Base-by-base conservation (phyloP, 345 rosid genomes). In the Hypericum perforatum region DNA sequence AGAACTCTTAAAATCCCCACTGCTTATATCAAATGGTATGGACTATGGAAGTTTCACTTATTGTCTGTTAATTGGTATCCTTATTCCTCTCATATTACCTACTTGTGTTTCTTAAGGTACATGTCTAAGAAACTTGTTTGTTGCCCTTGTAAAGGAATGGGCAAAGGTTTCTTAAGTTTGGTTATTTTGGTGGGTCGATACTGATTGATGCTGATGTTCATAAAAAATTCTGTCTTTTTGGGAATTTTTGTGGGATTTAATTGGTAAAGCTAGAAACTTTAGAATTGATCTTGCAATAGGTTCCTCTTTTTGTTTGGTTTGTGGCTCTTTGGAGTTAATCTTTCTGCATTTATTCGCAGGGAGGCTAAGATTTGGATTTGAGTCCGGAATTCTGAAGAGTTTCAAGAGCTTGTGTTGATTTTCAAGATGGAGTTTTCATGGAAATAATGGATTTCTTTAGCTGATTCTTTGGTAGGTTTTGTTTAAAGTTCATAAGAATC, bases 211-310 rank as follows among this genome's bases (percentile, higher is more conserved):
- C 45, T 8, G 54, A 51, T 16, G 14, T 43, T 39, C 41, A 22
- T 3, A 43, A 52, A 41, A 11, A 6, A n/a, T 49, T 5, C 40
- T 7, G 9, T 42, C 29, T 62, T 69, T 64, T 64, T 41, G 59
- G 51, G 46, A 36, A 14, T 51, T 54, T 55, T 62, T 49, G 38
- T 47, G 16, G 12, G 47, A 9, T 16, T 15, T 41, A 6, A 36
- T 48, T 7, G 43, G 42, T 61, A 42, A 40, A 62, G 45, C 58
- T 40, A 9, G 16, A 15, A 60, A 56, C 43, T 78, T 74, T 74
- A 9, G 9, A 45, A 32, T 67, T 57, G 3, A 57, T 54, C 39
- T 0, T 51, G 39, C 52, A 36, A 41, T 57, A 49, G 53, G 45
- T 45, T 52, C 59, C 22, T 12, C 16, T 62, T 51, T 1, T 1